Conservation (phyloP, 2,329 filamentous ascomycete species). For the Aureobasidium namibiae region DNA sequence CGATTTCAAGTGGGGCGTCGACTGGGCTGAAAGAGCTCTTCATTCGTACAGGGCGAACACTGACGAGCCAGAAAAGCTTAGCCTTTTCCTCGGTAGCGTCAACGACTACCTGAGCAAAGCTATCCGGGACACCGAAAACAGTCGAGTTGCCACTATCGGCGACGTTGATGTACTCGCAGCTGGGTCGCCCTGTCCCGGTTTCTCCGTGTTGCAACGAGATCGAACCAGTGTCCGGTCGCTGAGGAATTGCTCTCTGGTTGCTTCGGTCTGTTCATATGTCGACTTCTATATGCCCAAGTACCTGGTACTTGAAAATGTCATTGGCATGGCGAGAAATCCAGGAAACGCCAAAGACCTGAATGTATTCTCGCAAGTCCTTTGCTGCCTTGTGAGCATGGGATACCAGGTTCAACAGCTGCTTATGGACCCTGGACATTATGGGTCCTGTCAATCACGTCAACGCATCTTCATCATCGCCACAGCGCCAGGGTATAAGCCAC, state of each 20-base stretch:
- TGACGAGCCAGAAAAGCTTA: slow-evolving; percentile 30
- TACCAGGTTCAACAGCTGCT: slow-evolving; percentile 65
- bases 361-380: slow-evolving; percentile 65
- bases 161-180: slow-evolving; percentile 61
- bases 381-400: slow-evolving; percentile 63
- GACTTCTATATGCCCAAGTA: slow-evolving; percentile 71
- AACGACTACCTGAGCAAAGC: slow-evolving; percentile 56
- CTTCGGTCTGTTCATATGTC: slow-evolving; percentile 64
- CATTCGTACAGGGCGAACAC: slow-evolving; percentile 67
- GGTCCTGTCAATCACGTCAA: slow-evolving; percentile 56
- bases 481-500: slow-evolving; percentile 54
- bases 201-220: slow-evolving; percentile 55
- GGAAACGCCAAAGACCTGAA: slow-evolving; percentile 43
- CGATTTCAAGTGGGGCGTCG: slow-evolving; percentile 59
- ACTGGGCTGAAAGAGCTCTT: slow-evolving; percentile 55
- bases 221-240: slow-evolving; percentile 48
- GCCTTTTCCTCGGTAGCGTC: slow-evolving; percentile 62
- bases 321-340: slow-evolving; percentile 47
- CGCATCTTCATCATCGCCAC: slow-evolving; percentile 65
- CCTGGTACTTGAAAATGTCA: slow-evolving; percentile 70
- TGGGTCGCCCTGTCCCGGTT: slow-evolving; percentile 72
- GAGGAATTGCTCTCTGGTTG: slow-evolving; percentile 68
- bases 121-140: slow-evolving; percentile 41
- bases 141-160: slow-evolving; percentile 48
- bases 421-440: slow-evolving; percentile 61